Base-by-base conservation (phyloP, 768 basidiomycete species). In the Gloeopeniophorella convolvens region DNA sequence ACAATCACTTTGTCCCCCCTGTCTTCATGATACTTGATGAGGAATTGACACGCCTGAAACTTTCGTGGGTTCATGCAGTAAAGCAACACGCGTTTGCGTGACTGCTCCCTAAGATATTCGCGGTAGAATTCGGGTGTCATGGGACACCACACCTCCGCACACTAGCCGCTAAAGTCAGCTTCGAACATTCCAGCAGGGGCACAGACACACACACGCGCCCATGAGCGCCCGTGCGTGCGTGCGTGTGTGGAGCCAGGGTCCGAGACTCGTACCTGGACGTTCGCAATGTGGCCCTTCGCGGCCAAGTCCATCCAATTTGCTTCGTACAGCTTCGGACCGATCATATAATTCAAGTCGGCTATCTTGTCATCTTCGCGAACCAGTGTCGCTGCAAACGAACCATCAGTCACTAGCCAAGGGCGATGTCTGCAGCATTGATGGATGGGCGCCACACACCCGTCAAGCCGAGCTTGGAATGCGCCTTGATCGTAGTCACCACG, bases 281-380 rank as follows among this genome's bases (percentile, higher is more conserved):
- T 98, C 6, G 96, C 96, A 63, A 99, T 99, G 67, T 99, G 96
- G 2, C 96, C 96, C 68, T 98, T 98, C 54, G 91, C 92, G 45
- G 96, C 96, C 59, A 99, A 81, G 67, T 99, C 96, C 95, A 99
- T 98, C 96, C 96, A 99, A 65, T 99, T 99, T 4, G 96, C 96
- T 69, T 99, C 96, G 64, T 99, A 99, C 26, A 99, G 77, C 68
- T 99, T 99, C 9, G 96, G 96, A 6, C 96, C 96, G 66, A 99
- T 98, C 84, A 98, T 89, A 63, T 98, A 99, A 64, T 98, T 98
- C 49, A 99, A 73, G 69, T 99, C 96, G 13, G 87, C 85, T 62
- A 99, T 98, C 72, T 97, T 97, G 67, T 99, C 96, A 63, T 99
- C 96, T 69, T 99, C 96, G 51, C 96, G 87, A 21, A 99, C 96